Conservation (phyloP, 2,329 filamentous ascomycete species). For the Fusarium mangiferae region DNA sequence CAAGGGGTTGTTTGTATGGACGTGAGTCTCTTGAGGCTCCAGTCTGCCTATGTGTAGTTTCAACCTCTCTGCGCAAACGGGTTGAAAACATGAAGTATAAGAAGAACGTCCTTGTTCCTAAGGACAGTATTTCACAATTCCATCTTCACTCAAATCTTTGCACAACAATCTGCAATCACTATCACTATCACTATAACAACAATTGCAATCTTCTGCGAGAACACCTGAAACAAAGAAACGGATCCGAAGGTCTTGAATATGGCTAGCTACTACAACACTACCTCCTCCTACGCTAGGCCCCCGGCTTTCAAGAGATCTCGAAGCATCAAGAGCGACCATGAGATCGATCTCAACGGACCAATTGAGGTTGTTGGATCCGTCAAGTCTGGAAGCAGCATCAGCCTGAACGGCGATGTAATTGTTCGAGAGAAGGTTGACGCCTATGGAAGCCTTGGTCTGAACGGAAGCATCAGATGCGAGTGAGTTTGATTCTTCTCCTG, state of each 20-base stretch:
- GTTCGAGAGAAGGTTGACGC: conserved; percentile 59
- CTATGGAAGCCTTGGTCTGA: conserved; percentile 56
- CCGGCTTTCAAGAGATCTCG: conserved; percentile 47
- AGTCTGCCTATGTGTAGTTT: conserved; percentile 26
- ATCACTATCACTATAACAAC: not conserved
- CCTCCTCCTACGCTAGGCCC: conserved; percentile 35
- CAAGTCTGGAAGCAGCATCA: conserved; percentile 57
- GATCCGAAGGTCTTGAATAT: conserved; percentile 25
- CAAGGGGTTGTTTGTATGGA: conserved; percentile 6
- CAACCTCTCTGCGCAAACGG: conserved; percentile 16
- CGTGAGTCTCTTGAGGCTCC: conserved; percentile 10
- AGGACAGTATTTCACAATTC: conserved; percentile 12
- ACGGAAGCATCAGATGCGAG: conserved; percentile 57
- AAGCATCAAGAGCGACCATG: conserved; percentile 56
- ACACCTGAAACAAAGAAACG: not conserved
- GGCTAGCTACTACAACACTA: conserved; percentile 43
- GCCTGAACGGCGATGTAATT: conserved; percentile 56
- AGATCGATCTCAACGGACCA: conserved; percentile 55
- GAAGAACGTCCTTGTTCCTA: conserved; percentile 27
- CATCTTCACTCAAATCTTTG: conserved; percentile 7
- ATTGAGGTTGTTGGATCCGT: conserved; percentile 60
- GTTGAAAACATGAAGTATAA: conserved; percentile 28
- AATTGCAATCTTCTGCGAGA: not conserved
- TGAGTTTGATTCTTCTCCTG: conserved; percentile 39
- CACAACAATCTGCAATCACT: not conserved